Conservation (phyloP, 805 yeast genomes). For the Jamesozyma jinghongensis region DNA sequence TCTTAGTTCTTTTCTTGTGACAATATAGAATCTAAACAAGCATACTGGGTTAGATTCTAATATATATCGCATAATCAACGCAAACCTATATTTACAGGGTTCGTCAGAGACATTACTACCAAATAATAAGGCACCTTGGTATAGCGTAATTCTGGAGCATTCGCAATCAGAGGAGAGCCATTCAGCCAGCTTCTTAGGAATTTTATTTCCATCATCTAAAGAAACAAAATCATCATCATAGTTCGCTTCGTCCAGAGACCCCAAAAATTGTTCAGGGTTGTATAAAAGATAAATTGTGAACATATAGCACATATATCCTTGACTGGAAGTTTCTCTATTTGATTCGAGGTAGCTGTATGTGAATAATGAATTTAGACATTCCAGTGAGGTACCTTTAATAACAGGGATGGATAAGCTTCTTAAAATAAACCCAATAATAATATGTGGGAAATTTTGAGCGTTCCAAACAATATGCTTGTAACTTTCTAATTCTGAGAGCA, state of each 20-base stretch:
- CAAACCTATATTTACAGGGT: slow-evolving; percentile 28
- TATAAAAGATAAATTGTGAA: slow-evolving; percentile 31
- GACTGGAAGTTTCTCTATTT: slow-evolving; percentile 6
- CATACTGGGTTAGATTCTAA: slow-evolving; percentile 28
- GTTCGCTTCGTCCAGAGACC: slow-evolving; percentile 28
- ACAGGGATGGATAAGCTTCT: slow-evolving; percentile 53
- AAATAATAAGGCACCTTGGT: slow-evolving; percentile 30
- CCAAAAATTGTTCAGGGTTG: slow-evolving; percentile 30
- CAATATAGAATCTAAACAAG: slow-evolving; percentile 25
- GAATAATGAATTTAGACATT: slow-evolving; percentile 36
- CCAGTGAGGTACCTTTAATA: slow-evolving; percentile 41
- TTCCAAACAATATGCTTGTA: slow-evolving; percentile 33
- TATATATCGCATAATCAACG: slow-evolving; percentile 27
- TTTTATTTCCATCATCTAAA: slow-evolving; percentile 27
- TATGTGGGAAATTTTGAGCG: slow-evolving; percentile 39
- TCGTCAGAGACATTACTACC: slow-evolving; percentile 30
- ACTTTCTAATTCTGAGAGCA: slow-evolving; percentile 37
- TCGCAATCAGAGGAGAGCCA: slow-evolving; percentile 23
- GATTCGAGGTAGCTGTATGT: slow-evolving; percentile 34
- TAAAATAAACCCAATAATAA: slow-evolving; percentile 38
- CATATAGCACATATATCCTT: slow-evolving; percentile 16
- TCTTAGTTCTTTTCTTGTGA: slow-evolving; percentile 24
- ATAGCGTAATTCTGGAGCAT: slow-evolving; percentile 27
- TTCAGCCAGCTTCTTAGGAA: slow-evolving; percentile 31
- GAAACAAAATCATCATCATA: slow-evolving; percentile 24